Evolutionary conservation across 176 grass and related monocot genomes (phyloP).

Genomic region (Secale cereale): DNA sequence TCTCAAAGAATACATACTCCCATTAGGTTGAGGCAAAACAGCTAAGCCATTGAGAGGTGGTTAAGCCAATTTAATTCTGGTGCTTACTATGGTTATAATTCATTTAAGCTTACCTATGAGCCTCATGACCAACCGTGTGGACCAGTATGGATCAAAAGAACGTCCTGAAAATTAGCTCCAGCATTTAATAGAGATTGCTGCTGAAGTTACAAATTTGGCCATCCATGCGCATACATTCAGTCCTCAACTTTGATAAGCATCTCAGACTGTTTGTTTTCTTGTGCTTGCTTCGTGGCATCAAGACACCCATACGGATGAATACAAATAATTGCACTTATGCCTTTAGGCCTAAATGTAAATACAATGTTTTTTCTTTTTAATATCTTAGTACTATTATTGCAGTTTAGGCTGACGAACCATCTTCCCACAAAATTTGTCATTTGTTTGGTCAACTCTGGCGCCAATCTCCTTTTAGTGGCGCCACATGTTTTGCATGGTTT

Average conservation of each 20-base stretch:
- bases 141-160: slow-evolving; percentile 7
- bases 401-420: neutral
- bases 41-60: neutral
- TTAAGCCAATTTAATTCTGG: neutral
- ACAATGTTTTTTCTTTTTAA: neutral
- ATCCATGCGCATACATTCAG: neutral
- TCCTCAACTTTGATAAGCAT: neutral
- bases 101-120: neutral
- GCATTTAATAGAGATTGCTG: neutral
- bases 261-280: slow-evolving; percentile 9
- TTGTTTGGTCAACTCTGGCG: neutral
- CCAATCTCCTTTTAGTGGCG: neutral
- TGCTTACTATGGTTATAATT: neutral
- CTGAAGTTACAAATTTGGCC: neutral
- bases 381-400: neutral
- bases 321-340: neutral
- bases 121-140: neutral
- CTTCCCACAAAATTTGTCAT: neutral
- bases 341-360: neutral
- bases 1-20: too few relatives aligned
- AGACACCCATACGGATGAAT: neutral
- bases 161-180: neutral
- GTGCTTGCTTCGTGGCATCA: neutral
- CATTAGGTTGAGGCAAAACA: neutral
- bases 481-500: neutral